Conservation (phyloP, 208 protist species). For the Borovskyia barvae region DNA sequence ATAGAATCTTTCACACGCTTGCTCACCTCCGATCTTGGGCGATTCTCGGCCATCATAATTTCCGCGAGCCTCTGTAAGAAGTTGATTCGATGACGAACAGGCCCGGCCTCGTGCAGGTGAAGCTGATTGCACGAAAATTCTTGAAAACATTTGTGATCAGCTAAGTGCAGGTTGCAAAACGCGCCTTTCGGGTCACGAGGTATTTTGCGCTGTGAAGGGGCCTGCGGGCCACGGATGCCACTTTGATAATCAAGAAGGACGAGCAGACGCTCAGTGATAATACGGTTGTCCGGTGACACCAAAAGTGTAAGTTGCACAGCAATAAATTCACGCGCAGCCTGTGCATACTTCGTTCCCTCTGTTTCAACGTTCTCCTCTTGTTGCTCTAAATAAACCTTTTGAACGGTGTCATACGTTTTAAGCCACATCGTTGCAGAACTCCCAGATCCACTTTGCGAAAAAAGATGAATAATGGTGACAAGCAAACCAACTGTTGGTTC, state of each 20-base stretch:
- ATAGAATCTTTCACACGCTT: slow-evolving; percentile 82
- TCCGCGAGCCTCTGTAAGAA: slow-evolving; percentile 75
- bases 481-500: slow-evolving; percentile 81
- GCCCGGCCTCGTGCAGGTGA: slow-evolving; percentile 76
- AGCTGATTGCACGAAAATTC: slow-evolving; percentile 89
- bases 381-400: slow-evolving; percentile 77
- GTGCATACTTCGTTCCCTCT: slow-evolving; percentile 45
- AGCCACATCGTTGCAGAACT: slow-evolving; percentile 52
- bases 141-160: slow-evolving; percentile 87
- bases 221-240: slow-evolving; percentile 70
- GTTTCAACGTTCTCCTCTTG: slow-evolving; percentile 30
- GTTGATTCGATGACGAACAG: slow-evolving; percentile 72
- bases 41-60: slow-evolving; percentile 67
- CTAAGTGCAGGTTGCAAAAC: slow-evolving; percentile 87
- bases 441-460: slow-evolving; percentile 40
- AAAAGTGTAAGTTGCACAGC: slow-evolving; percentile 29
- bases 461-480: slow-evolving; percentile 79
- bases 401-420: slow-evolving; percentile 72
- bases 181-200: slow-evolving; percentile 81
- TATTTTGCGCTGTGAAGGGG: slow-evolving; percentile 81
- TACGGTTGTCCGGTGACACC: slow-evolving; percentile 25
- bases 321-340: slow-evolving; percentile 53
- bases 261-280: slow-evolving; percentile 55
- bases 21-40: slow-evolving; percentile 42
- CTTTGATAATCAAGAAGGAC: slow-evolving; percentile 75